These are phyloP conservation scores for Sarocladium kiliense DNA, from an alignment of 2,329 filamentous ascomycete genomes.

Conservation along the genomic window DNA sequence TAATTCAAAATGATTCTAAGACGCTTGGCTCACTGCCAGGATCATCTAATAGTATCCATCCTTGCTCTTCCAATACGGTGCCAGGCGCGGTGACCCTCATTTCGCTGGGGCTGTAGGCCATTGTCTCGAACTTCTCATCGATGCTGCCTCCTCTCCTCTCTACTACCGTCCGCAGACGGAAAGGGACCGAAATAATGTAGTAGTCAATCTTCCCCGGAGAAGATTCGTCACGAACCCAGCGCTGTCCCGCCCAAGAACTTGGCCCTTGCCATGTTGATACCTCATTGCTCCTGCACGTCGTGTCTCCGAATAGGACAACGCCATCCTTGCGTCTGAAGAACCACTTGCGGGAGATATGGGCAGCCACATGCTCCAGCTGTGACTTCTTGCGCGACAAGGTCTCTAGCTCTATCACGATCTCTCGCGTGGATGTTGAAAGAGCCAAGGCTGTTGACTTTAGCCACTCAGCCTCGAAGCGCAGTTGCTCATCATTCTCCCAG, in stretches of 20 bases:
- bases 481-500: constrained; percentile 32
- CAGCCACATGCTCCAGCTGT: constrained; percentile 39
- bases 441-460: constrained; percentile 18
- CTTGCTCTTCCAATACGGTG: background rate
- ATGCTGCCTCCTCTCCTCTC: constrained; percentile 13
- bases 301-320: constrained; percentile 22
- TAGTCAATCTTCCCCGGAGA: constrained; percentile 34
- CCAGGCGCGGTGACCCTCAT: constrained; percentile 1
- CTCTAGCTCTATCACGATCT: constrained; percentile 42
- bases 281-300: constrained; percentile 15
- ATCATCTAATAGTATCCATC: background rate
- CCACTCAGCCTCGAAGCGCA: constrained; percentile 32
- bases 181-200: constrained; percentile 36
- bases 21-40: no score
- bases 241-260: constrained; percentile 30
- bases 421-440: constrained; percentile 28
- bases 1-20: no score
- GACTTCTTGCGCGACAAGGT: constrained; percentile 37
- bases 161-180: constrained; percentile 17
- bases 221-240: constrained; percentile 39
- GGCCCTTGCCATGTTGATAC: constrained; percentile 36
- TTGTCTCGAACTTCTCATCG: background rate
- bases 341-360: constrained; percentile 28
- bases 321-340: constrained; percentile 28
- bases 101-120: background rate